Evolutionary conservation across 2,329 filamentous ascomycete genomes (phyloP).

Genomic region (Knoxdaviesia capensis): DNA sequence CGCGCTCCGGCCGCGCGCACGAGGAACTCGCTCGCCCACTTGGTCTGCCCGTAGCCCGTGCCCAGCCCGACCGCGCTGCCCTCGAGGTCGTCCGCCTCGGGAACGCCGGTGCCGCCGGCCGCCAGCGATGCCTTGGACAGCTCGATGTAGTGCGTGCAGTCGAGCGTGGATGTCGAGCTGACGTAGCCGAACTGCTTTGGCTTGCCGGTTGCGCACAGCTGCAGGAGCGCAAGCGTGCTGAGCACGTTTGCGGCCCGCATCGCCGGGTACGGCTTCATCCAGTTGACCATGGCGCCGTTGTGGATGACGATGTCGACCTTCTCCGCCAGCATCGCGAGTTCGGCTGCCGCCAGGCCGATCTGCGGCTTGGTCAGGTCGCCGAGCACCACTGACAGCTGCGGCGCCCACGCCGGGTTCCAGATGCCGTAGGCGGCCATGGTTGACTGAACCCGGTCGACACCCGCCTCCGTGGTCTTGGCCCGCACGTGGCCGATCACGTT

Average conservation of each 20-base stretch:
- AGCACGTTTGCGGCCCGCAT: constrained; percentile 59
- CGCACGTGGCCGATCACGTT: constrained; percentile 61
- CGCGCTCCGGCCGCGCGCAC: constrained; percentile 59
- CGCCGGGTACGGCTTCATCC: constrained; percentile 59
- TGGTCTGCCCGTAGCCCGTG: constrained; percentile 80
- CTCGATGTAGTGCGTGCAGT: constrained; percentile 62
- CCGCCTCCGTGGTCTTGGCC: constrained; percentile 38
- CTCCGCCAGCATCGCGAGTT: constrained; percentile 44
- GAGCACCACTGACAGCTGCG: constrained; percentile 43
- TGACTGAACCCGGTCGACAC: constrained; percentile 41
- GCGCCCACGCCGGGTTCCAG: constrained; percentile 51
- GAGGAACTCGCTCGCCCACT: constrained; percentile 60
- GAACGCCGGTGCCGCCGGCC: constrained; percentile 42
- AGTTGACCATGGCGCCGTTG: constrained; percentile 68
- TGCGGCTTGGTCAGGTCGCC: constrained; percentile 56
- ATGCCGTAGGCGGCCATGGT: constrained; percentile 61
- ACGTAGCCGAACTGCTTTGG: constrained; percentile 69
- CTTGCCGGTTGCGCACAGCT: constrained; percentile 56
- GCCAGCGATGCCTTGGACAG: constrained; percentile 43
- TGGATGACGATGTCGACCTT: constrained; percentile 58
- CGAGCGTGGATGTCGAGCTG: constrained; percentile 63
- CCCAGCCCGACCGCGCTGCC: constrained; percentile 59
- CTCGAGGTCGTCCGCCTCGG: constrained; percentile 58
- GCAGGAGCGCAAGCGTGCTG: constrained; percentile 57
- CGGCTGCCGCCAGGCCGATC: constrained; percentile 47